Evolutionary conservation across 306 rosid genomes (phyloP).

Genomic region (Vicia faba): DNA sequence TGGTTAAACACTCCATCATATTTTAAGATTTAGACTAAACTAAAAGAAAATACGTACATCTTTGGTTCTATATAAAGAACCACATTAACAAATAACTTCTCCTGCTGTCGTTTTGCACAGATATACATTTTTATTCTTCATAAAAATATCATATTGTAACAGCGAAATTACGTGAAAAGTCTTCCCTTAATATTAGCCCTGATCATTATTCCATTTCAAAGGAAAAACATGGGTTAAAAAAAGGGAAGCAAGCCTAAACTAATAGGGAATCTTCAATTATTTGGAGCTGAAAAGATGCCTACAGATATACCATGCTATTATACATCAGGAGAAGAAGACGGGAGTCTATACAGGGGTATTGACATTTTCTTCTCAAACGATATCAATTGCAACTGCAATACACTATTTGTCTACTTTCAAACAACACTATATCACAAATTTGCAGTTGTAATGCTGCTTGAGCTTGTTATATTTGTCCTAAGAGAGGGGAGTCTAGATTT

Average conservation of each 20-base stretch:
- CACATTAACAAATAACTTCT: too few relatives aligned
- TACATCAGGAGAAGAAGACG: too few relatives aligned
- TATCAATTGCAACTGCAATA: constrained; percentile 9
- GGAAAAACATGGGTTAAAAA: background rate
- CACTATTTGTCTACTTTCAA: constrained; percentile 7
- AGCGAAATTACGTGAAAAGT: background rate
- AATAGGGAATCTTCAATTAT: constrained; percentile 6
- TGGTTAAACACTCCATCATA: too few relatives aligned
- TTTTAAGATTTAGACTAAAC: too few relatives aligned
- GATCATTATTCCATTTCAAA: constrained; percentile 18
- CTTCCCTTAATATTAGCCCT: constrained; percentile 5
- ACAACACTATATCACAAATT: constrained; percentile 42
- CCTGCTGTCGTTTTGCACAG: background rate
- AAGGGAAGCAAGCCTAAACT: background rate
- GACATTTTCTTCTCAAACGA: constrained; percentile 17
- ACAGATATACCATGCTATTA: constrained; percentile 22
- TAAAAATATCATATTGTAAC: background rate
- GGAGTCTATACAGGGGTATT: constrained; percentile 14
- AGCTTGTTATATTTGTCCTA: constrained; percentile 30
- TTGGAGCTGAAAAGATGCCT: constrained; percentile 27
- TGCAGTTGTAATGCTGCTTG: constrained; percentile 45
- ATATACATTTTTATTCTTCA: background rate
- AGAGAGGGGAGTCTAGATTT: constrained; percentile 49
- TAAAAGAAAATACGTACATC: too few relatives aligned
- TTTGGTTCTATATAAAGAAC: too few relatives aligned